Base-by-base conservation (phyloP, 2,329 filamentous ascomycete genomes). In the Fusarium mexicanum region DNA sequence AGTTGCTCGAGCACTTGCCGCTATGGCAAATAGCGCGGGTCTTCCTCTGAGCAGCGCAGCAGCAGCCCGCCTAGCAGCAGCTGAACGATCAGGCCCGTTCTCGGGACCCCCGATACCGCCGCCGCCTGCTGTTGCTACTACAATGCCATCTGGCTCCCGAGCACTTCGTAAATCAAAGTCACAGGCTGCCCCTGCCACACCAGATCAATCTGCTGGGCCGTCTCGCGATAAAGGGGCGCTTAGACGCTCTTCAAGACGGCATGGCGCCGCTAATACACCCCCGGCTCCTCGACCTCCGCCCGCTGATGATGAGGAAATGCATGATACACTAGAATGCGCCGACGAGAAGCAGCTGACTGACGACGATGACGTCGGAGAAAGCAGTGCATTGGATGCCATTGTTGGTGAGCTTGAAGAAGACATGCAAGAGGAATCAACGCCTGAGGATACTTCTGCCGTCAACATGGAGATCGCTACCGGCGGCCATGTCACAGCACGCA, bases 331-430 rank as follows among this genome's bases (percentile, higher is more conserved):
- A 8, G 96, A 98, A 83, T 98, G 96, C 81, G 95, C 95, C 13
- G 96, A 98, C 80, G 96, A 98, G 84, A 93, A 93, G 80, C 94
- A 94, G 61, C 83, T 98, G 18, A 92, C 91, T 41, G 91, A 92
- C 20, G 92, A 94, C 22, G 91, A 92, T 5, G 90, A 91, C 22
- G 85, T 91, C 63, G 91, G 91, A 22, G 92, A 93, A 38, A 86
- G 84, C 51, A 88, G 88, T 74, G 91, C 93, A 11, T 85, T 98
- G 58, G 94, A 98, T 81, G 91, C 94, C 29, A 93, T 98, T 69
- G 92, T 98, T n/a, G 94, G 95, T 67, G 94, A 97, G 75, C 85
- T 98, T 3, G 94, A 98, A 64, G 93, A 96, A 70, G 94, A 95
- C 38, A 91, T 96, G 82, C 91, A 94, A 58, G 92, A 93, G 63